Percentiles rank a stretch among this genome's conserved stretches.
These are phyloP conservation scores for Colletotrichum sojae DNA, from an alignment of 2,329 filamentous ascomycete species.

Conservation along the genomic window DNA sequence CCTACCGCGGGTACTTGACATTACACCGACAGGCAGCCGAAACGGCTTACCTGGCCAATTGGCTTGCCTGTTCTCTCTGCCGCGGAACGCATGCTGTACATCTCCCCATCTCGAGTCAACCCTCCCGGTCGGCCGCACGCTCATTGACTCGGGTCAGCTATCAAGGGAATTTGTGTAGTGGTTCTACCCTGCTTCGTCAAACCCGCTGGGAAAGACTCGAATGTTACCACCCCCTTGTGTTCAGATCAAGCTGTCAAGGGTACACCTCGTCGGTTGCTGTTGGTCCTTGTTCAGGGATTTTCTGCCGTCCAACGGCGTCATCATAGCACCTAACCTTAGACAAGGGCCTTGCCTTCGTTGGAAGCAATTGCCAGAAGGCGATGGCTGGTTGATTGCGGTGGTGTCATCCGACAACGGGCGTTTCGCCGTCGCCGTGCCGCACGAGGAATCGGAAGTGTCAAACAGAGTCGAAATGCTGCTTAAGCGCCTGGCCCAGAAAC, in stretches of 20 bases:
- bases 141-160: conserved; percentile 4
- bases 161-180: not conserved
- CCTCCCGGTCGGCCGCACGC: not conserved
- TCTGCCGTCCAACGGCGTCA: not conserved
- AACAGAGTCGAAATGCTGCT: not conserved
- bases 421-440: conserved; percentile 18
- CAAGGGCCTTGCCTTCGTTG: not conserved
- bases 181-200: too few relatives aligned
- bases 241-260: too few relatives aligned
- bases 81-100: not conserved
- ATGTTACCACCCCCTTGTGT: too few relatives aligned
- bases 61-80: not conserved
- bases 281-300: not conserved
- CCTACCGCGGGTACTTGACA: not conserved
- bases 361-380: not conserved
- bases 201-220: too few relatives aligned
- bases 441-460: not conserved
- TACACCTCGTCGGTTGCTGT: not conserved
- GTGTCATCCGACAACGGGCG: conserved; percentile 16
- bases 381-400: not conserved
- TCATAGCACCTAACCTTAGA: not conserved
- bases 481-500: conserved; percentile 26
- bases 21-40: conserved; percentile 1
- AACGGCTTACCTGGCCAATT: conserved; percentile 1
- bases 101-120: conserved; percentile 6